Conservation (phyloP, 768 basidiomycete species). For the Leccinum longicurvipes region DNA sequence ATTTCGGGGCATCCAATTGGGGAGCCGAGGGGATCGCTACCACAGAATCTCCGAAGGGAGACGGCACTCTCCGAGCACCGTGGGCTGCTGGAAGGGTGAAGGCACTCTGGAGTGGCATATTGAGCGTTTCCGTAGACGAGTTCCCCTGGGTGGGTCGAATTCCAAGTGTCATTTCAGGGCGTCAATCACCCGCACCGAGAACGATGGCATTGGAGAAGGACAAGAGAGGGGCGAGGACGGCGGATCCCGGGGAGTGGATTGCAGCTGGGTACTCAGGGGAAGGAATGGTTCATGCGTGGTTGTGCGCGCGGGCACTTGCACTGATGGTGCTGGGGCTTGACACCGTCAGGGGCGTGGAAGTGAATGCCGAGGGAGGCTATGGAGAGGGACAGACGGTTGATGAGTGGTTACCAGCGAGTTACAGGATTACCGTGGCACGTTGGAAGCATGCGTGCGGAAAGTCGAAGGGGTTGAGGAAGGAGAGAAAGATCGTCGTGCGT, state of each 20-base stretch:
- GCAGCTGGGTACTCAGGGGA: slow-evolving; percentile 70
- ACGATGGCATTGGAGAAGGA: slow-evolving; percentile 1
- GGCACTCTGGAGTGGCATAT: slow-evolving; percentile 60
- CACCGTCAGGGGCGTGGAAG: slow-evolving; percentile 1
- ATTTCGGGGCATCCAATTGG: slow-evolving; percentile 48
- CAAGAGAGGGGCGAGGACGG: slow-evolving; percentile 5
- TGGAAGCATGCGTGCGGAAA: slow-evolving; percentile 5
- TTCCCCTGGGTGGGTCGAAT: slow-evolving; percentile 71
- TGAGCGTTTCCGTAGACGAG: slow-evolving; percentile 59
- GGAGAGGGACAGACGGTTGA: slow-evolving; percentile 19
- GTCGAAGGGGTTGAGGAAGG: slow-evolving; percentile 2
- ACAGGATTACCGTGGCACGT: slow-evolving; percentile 14
- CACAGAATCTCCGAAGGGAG: slow-evolving; percentile 10
- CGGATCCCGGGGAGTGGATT: slow-evolving; percentile 62
- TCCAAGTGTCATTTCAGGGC: slow-evolving; percentile 45
- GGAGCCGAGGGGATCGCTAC: slow-evolving; percentile 36
- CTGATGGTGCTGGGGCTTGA: slow-evolving; percentile 53
- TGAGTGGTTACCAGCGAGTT: slow-evolving; percentile 27
- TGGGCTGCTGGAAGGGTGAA: slow-evolving; percentile 49
- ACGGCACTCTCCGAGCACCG: slow-evolving; percentile 7
- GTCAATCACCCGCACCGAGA: slow-evolving; percentile 23
- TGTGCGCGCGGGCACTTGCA: slow-evolving; percentile 56
- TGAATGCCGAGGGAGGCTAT: slow-evolving; percentile 18
- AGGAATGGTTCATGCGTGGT: slow-evolving; percentile 72
- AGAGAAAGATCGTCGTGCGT: background rate